Base-by-base conservation (phyloP, 768 basidiomycete species). In the Podaxis rugospora region DNA sequence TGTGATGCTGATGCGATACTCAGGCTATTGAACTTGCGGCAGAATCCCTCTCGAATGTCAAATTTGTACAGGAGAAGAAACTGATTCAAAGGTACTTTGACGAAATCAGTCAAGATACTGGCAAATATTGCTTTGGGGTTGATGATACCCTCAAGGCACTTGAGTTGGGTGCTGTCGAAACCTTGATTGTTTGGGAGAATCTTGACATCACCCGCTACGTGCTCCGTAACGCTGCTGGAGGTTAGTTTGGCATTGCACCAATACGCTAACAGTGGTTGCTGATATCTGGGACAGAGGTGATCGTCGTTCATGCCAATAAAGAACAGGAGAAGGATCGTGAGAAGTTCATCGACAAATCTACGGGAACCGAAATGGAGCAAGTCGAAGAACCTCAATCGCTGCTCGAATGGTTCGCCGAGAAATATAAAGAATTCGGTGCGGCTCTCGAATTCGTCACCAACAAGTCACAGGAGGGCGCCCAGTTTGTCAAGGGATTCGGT, bases 81-180 rank as follows among this genome's bases (percentile, higher is more conserved):
- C 86, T 99, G 52, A 98, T 99, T 67, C 95, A 98, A 73, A 90
- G 85, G 72, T 98, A 98, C 80, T 99, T 99, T 72, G 96, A 98
- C 69, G 97, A 99, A 76, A 99, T 99, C 77, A 96, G 95, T 67
- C 92, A 93, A 72, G 97, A 99, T 69, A 94, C 93, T 37, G 92
- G 87, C 68, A 92, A 89, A 74, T 98, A 96, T 78, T 97, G 95
- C 77, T 98, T 96, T 72, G 97, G 97, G 76, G 86, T 99, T 63
- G 93, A 93, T 14, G 97, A 99, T 71, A 98, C 96, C 1, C 83
- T 99, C 65, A 97, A 96, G 73, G 93, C 90, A 14, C 85, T 99
- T 52, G 97, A 99, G 69, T 85, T 99, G 55, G 97, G 97, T 64
- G 88, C 97, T 14, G 92, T 95, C 47, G 97, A 99, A 77, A 98